Percentiles rank a stretch among this genome's conserved stretches.
Evolutionary conservation across 2,329 filamentous ascomycete genomes (phyloP).

Genomic region (Orbilia quercus): DNA sequence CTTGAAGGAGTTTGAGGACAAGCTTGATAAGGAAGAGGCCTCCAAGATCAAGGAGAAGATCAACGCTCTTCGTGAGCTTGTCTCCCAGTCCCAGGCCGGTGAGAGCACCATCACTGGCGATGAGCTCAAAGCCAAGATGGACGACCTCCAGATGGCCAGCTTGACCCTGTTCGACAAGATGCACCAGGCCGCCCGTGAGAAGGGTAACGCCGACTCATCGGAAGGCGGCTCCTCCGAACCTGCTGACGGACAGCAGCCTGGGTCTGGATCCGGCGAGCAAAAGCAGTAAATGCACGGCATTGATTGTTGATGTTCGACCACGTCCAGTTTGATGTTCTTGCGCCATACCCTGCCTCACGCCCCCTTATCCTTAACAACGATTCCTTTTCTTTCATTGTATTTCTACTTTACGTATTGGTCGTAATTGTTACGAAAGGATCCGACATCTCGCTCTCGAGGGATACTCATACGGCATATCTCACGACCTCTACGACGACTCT

Average conservation of each 20-base stretch:
- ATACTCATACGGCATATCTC: constrained; percentile 59
- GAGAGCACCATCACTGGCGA: constrained; percentile 86
- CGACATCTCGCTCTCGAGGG: constrained; percentile 58
- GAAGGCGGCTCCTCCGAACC: constrained; percentile 70
- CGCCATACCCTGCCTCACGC: constrained; percentile 52
- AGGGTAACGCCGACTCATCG: constrained; percentile 66
- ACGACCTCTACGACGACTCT: constrained; percentile 1
- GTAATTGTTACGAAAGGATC: constrained; percentile 58
- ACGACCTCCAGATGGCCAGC: constrained; percentile 94
- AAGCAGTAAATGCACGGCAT: constrained; percentile 69
- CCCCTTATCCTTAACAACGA: constrained; percentile 25
- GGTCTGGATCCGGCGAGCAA: constrained; percentile 73
- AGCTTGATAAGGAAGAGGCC: constrained; percentile 94
- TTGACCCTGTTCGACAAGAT: constrained; percentile 99
- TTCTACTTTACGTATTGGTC: constrained; percentile 56
- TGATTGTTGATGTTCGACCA: constrained; percentile 35
- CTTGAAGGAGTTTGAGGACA: constrained; percentile 94
- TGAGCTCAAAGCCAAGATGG: constrained; percentile 98
- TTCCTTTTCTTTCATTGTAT: constrained; percentile 58
- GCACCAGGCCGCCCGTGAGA: constrained; percentile 87
- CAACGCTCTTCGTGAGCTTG: constrained; percentile 81
- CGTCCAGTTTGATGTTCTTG: constrained; percentile 38
- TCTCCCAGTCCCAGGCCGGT: constrained; percentile 92
- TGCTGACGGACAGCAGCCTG: constrained; percentile 62
- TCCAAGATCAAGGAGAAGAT: constrained; percentile 97